phyloP scores from a whole-genome alignment of 2,329 filamentous ascomycete genomes.

The Fusarium sp. region DNA sequence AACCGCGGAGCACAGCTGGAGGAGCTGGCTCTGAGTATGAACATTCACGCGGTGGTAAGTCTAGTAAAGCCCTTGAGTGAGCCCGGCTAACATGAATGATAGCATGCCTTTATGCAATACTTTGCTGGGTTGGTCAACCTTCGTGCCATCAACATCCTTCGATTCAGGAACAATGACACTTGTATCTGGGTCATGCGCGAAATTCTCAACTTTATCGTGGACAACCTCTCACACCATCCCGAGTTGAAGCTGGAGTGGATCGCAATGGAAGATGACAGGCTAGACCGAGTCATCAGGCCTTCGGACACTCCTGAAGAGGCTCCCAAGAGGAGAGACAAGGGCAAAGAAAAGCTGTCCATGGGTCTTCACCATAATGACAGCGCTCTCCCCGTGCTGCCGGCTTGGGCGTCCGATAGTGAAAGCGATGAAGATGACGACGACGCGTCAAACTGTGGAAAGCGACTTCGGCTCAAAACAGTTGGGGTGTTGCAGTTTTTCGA shows the following conservation, averaged over 20 bases:
- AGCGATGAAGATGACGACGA: slow-evolving; percentile 49
- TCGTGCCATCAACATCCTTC: slow-evolving; percentile 66
- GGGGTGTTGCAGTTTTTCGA: slow-evolving; percentile 54
- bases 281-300: slow-evolving; percentile 62
- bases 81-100: slow-evolving; percentile 14
- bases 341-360: slow-evolving; percentile 48
- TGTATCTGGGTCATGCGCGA: slow-evolving; percentile 69
- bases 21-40: slow-evolving; percentile 68
- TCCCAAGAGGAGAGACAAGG: slow-evolving; percentile 48
- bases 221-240: slow-evolving; percentile 67
- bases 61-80: not conserved
- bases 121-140: slow-evolving; percentile 61
- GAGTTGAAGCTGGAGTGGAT: slow-evolving; percentile 69
- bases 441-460: slow-evolving; percentile 45
- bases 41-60: slow-evolving; percentile 66
- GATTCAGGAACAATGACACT: slow-evolving; percentile 66
- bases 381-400: slow-evolving; percentile 45
- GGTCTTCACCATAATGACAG: slow-evolving; percentile 23
- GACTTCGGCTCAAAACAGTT: slow-evolving; percentile 51
- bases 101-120: slow-evolving; percentile 70
- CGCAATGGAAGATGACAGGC: slow-evolving; percentile 63
- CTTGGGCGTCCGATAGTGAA: slow-evolving; percentile 49
- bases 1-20: slow-evolving; percentile 60
- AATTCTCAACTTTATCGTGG: slow-evolving; percentile 68
- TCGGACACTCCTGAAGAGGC: slow-evolving; percentile 47